Evolutionary conservation across 805 yeast genomes (phyloP).

Genomic region (Wickerhamomyces mucosus): DNA sequence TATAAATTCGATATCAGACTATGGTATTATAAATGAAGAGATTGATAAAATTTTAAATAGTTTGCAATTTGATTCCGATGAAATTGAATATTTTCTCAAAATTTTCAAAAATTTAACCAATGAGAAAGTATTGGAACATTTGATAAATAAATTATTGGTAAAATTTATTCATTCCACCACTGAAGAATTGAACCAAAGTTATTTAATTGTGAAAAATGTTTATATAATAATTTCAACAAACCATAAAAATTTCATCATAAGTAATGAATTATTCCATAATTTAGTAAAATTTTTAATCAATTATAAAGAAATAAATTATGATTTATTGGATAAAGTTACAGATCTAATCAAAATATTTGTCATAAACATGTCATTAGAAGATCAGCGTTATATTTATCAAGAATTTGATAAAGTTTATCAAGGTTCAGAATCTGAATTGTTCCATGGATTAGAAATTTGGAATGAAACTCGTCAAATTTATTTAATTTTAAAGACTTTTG

Average conservation of each 20-base stretch:
- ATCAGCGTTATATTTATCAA: not conserved
- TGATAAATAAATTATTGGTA: not conserved
- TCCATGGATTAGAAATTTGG: not conserved
- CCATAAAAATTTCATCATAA: not conserved
- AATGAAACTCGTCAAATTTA: not conserved
- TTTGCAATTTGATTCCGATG: no score
- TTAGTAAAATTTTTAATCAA: no score
- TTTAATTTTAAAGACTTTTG: not conserved
- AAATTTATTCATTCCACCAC: not conserved
- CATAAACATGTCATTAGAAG: not conserved
- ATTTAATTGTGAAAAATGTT: constrained; percentile 5
- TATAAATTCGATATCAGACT: constrained; percentile 28
- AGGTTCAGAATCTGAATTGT: not conserved
- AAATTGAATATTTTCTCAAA: not conserved
- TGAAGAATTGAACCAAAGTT: constrained; percentile 1
- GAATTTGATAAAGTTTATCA: not conserved
- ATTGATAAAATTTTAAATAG: no score
- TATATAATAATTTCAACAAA: not conserved
- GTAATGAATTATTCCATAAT: no score
- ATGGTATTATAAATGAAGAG: no score
- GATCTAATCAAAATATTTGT: not conserved
- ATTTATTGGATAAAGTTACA: not conserved
- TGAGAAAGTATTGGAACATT: not conserved
- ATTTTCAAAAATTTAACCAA: not conserved
- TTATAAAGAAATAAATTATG: not conserved